Percentiles rank a stretch among this genome's conserved stretches.
Conservation (phyloP, 2,329 filamentous ascomycete species). For the Nothomitra cinnamomea region DNA sequence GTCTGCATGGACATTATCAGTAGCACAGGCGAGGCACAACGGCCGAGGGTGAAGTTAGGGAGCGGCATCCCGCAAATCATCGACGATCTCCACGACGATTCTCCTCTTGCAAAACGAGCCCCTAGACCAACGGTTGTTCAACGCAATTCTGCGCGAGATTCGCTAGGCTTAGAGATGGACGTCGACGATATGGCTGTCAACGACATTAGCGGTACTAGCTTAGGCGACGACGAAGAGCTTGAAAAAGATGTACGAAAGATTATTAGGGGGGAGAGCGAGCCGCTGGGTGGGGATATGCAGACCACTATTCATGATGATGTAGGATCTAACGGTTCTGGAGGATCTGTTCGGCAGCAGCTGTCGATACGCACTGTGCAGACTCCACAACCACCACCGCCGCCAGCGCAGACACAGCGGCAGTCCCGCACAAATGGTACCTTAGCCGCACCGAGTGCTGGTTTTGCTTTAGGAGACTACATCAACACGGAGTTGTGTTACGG, state of each 20-base stretch:
- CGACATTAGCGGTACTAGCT: neutral
- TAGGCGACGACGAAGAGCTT: neutral
- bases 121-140: neutral
- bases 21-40: neutral
- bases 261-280: neutral
- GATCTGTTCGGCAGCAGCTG: neutral
- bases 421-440: neutral
- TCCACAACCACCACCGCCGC: neutral
- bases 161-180: neutral
- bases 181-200: neutral
- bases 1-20: constrained; percentile 1
- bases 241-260: neutral
- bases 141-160: neutral
- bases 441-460: neutral
- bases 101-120: neutral
- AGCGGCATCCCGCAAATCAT: neutral
- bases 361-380: neutral
- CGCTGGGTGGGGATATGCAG: neutral
- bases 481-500: neutral
- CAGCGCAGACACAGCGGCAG: neutral
- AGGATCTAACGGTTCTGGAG: no score
- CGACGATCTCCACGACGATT: neutral
- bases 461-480: neutral
- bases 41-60: neutral
- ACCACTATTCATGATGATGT: no score